These are phyloP conservation scores for Fusarium siculi DNA, from an alignment of 2,329 filamentous ascomycete species.

Conservation along the genomic window DNA sequence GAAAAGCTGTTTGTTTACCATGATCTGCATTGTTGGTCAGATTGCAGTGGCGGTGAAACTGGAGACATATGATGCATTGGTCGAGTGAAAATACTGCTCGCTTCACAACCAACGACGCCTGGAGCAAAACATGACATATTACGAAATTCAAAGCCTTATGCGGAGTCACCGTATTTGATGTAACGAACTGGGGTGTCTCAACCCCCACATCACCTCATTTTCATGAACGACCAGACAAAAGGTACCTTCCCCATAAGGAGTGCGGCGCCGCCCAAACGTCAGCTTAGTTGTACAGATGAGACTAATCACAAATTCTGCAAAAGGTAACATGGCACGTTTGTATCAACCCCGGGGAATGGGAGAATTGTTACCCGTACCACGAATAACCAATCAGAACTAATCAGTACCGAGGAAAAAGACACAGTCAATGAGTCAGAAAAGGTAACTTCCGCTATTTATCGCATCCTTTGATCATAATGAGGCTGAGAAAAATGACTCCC, in stretches of 20 bases:
- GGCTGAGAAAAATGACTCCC: too few species aligned
- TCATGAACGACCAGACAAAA: background rate
- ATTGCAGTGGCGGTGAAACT: background rate
- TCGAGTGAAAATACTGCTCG: background rate
- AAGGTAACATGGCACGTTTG: background rate
- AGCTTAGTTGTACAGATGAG: background rate
- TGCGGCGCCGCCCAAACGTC: background rate
- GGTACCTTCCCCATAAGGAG: background rate
- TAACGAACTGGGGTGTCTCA: background rate
- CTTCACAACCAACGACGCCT: background rate
- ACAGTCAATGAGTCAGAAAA: background rate
- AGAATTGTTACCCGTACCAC: background rate
- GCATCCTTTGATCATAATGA: background rate
- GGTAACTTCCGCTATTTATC: background rate
- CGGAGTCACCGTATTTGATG: fast-evolving
- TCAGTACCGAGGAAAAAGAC: background rate
- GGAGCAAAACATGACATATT: background rate
- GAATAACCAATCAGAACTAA: background rate
- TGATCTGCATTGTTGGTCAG: background rate
- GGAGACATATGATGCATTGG: background rate
- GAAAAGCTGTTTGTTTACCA: background rate
- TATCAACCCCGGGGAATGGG: background rate
- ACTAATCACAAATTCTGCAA: background rate
- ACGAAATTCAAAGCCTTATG: background rate
- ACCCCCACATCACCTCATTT: background rate